Evolutionary conservation across 2,329 filamentous ascomycete species (phyloP).

Genomic region (Graphilbum sp.): DNA sequence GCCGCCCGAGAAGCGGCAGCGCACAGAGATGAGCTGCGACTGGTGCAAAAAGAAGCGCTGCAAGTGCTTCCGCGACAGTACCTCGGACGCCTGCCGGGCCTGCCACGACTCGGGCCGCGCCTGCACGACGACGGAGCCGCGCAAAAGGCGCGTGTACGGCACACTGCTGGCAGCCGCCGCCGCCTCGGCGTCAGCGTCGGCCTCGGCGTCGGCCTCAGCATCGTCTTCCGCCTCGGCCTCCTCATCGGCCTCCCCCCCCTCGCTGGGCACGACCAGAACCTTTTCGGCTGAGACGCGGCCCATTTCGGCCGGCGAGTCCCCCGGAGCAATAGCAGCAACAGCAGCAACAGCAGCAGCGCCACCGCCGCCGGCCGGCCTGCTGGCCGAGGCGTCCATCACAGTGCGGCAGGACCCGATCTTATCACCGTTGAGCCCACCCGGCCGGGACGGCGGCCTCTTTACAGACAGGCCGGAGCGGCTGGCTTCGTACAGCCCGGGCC

Average conservation of each 20-base stretch:
- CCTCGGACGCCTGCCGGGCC: conserved; percentile 8
- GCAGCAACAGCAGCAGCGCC: neutral
- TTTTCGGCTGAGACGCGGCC: no score
- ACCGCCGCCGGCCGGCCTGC: neutral
- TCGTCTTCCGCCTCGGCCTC: no score
- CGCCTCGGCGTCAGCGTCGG: neutral
- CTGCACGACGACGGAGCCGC: conserved; percentile 9
- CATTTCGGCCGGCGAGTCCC: no score
- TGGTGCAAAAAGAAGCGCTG: conserved; percentile 12
- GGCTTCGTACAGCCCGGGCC: no score
- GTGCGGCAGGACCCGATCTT: neutral
- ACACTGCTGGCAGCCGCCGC: conserved; percentile 1
- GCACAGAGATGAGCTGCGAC: conserved; percentile 11
- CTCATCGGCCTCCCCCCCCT: no score
- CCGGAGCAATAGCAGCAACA: no score
- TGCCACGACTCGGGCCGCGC: conserved; percentile 8
- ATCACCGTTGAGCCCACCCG: neutral
- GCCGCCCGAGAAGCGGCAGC: conserved; percentile 10
- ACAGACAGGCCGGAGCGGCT: no score
- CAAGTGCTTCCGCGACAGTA: conserved; percentile 9
- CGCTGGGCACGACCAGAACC: no score
- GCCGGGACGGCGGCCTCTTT: no score
- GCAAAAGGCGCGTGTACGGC: conserved; percentile 8
- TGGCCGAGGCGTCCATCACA: neutral
- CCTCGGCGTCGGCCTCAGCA: neutral